phyloP scores from a whole-genome alignment of 768 basidiomycete genomes.

The Rossbeevera mucosa region DNA sequence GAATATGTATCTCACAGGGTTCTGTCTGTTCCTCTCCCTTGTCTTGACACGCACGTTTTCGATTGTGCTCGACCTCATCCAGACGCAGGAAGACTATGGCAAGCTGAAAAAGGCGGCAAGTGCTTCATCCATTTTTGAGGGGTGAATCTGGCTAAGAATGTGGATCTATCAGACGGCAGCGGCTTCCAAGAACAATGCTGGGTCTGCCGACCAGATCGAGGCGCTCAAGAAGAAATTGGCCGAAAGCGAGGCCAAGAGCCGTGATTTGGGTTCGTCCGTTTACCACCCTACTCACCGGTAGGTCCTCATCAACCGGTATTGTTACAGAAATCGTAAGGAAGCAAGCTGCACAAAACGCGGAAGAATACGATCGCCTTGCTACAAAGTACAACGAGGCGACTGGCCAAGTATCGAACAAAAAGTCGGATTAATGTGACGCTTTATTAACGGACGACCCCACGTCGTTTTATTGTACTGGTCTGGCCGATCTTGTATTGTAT shows the following conservation, averaged over 20 bases:
- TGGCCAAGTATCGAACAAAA: slow-evolving; percentile 58
- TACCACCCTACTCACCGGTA: neutral
- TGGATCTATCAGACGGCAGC: slow-evolving; percentile 30
- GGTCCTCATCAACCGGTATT: neutral
- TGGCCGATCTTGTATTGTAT: neutral
- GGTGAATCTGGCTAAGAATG: neutral
- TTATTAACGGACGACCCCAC: neutral
- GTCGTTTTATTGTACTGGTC: neutral
- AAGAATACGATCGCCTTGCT: slow-evolving; percentile 79
- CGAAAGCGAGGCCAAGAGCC: slow-evolving; percentile 49
- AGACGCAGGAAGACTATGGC: slow-evolving; percentile 82
- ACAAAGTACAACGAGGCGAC: slow-evolving; percentile 71
- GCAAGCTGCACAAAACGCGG: slow-evolving; percentile 73
- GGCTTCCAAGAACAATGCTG: slow-evolving; percentile 27
- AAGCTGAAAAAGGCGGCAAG: slow-evolving; percentile 65
- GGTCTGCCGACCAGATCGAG: slow-evolving; percentile 37
- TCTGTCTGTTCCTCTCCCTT: slow-evolving; percentile 92
- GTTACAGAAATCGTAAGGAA: slow-evolving; percentile 69
- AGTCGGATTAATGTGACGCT: slow-evolving; percentile 46
- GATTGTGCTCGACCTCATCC: slow-evolving; percentile 87
- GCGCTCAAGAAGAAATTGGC: slow-evolving; percentile 67
- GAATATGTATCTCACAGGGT: slow-evolving; percentile 90
- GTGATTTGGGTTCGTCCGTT: slow-evolving; percentile 56
- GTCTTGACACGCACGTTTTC: slow-evolving; percentile 91
- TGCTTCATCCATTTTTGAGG: neutral